Evolutionary conservation across 257 asterid genomes (phyloP).

Genomic region (Eucommia ulmoides): DNA sequence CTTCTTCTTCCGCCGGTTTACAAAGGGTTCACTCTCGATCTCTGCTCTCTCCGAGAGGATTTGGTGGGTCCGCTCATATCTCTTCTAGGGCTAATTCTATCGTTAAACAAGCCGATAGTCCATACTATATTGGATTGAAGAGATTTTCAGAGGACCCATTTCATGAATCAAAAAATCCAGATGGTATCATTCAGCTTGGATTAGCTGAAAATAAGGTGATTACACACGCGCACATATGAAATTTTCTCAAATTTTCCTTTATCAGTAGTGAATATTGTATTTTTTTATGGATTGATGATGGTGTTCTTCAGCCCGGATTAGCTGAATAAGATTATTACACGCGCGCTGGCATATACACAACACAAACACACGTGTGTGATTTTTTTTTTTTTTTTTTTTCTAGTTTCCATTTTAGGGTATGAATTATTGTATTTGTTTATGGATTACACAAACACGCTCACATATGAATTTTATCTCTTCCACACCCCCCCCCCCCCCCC

Average conservation of each 20-base stretch:
- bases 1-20: constrained; percentile 15
- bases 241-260: too few relatives aligned
- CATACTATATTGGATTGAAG: constrained; percentile 27
- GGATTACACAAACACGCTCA: too few relatives aligned
- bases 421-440: too few relatives aligned
- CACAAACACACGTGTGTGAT: too few relatives aligned
- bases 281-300: background rate
- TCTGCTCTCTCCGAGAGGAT: constrained; percentile 33
- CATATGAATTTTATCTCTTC: too few relatives aligned
- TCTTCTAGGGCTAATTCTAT: constrained; percentile 37
- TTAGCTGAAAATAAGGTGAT: constrained; percentile 47
- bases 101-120: constrained; percentile 27
- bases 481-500: too few relatives aligned
- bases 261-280: too few relatives aligned
- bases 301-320: background rate
- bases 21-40: constrained; percentile 46
- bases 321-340: too few relatives aligned
- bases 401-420: too few relatives aligned
- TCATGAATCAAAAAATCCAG: constrained; percentile 31
- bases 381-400: too few relatives aligned
- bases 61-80: constrained; percentile 25
- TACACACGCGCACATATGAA: background rate
- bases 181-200: constrained; percentile 52
- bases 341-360: too few relatives aligned
- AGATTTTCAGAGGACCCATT: constrained; percentile 38